These are phyloP conservation scores for Zasmidium cellare DNA, from an alignment of 2,329 filamentous ascomycete species.

Conservation along the genomic window DNA sequence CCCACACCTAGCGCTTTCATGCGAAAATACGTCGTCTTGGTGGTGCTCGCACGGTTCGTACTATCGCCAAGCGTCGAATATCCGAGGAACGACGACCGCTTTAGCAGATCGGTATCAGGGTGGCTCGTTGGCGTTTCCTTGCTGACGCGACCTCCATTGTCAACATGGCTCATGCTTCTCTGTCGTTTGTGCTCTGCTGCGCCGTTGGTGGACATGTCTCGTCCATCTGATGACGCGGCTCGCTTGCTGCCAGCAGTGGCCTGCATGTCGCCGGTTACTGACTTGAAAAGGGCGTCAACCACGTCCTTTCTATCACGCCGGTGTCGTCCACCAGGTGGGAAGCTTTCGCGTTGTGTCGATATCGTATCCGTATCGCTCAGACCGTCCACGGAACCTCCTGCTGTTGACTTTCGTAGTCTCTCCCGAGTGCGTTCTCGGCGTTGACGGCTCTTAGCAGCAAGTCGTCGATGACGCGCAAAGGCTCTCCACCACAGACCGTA, in stretches of 20 bases:
- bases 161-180: constrained; percentile 30
- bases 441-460: constrained; percentile 38
- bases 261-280: constrained; percentile 16
- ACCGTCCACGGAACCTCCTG: not conserved
- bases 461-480: constrained; percentile 35
- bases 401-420: constrained; percentile 24
- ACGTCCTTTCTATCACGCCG: not conserved
- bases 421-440: constrained; percentile 33
- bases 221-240: constrained; percentile 23
- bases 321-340: not conserved
- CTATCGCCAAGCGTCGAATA: constrained; percentile 26
- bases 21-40: constrained; percentile 52
- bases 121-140: constrained; percentile 17
- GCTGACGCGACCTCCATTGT: constrained; percentile 21
- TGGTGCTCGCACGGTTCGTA: constrained; percentile 39
- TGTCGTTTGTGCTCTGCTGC: constrained; percentile 29
- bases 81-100: constrained; percentile 34
- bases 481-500: constrained; percentile 41
- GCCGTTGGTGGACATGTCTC: constrained; percentile 8
- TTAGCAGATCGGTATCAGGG: constrained; percentile 20
- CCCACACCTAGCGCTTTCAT: constrained; percentile 50
- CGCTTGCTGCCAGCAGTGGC: constrained; percentile 28
- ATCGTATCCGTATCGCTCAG: not conserved
- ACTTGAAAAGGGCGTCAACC: not conserved
- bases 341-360: not conserved